Percentiles rank a stretch among this genome's conserved stretches.
Conservation (phyloP, 495 filamentous ascomycete genomes). For the Trichocladium antarcticum region DNA sequence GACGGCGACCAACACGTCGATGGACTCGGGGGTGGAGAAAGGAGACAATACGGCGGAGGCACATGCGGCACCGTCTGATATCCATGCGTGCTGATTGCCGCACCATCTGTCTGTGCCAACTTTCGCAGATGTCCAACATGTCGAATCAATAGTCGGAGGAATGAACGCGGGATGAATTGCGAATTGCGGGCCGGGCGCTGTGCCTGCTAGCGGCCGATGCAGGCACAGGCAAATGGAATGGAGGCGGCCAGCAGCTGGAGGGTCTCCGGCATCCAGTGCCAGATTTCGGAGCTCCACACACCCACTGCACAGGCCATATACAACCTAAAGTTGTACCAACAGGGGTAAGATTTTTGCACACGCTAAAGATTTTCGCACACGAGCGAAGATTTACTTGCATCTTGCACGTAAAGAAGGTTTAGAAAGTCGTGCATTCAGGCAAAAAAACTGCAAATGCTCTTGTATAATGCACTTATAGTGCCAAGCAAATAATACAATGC, state of each 20-base stretch:
- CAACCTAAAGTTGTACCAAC: no score
- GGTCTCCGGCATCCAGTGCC: not conserved
- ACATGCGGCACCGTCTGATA: not conserved
- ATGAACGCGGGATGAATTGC: constrained; percentile 6
- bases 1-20: no score
- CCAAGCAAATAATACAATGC: no score
- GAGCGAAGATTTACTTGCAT: no score
- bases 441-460: no score
- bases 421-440: no score
- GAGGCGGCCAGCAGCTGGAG: not conserved
- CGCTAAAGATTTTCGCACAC: no score
- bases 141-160: not conserved
- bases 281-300: no score
- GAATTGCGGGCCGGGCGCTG: constrained; percentile 3
- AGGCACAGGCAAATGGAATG: constrained; percentile 11
- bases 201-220: constrained; percentile 8
- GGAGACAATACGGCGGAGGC: not conserved
- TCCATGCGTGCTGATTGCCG: not conserved
- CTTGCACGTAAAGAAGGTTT: no score
- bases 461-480: no score
- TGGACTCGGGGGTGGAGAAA: not conserved
- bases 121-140: not conserved
- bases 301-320: no score
- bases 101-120: constrained; percentile 2
- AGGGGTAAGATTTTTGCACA: no score